Percentiles rank a stretch among this genome's conserved stretches.
These are phyloP conservation scores for Metarhizium brunneum DNA, from an alignment of 2,329 filamentous ascomycete genomes.

Conservation along the genomic window DNA sequence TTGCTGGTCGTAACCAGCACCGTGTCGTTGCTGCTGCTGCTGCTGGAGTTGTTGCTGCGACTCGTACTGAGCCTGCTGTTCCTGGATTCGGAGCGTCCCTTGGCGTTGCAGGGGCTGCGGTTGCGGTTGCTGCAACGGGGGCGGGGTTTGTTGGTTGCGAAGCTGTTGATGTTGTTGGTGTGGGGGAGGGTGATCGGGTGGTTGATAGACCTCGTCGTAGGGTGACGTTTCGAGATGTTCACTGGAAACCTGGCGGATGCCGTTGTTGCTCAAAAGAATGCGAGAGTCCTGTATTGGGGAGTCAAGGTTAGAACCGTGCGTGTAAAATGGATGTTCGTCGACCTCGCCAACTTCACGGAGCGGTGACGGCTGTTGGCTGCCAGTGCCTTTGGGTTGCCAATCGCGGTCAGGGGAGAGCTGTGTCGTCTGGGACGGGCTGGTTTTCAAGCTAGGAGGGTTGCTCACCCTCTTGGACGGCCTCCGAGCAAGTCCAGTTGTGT, in stretches of 20 bases:
- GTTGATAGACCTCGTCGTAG: conserved; percentile 36
- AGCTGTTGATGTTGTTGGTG: conserved; percentile 23
- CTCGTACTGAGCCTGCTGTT: conserved; percentile 23
- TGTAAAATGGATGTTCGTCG: conserved; percentile 25
- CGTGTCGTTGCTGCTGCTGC: conserved; percentile 16
- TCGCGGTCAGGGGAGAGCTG: conserved; percentile 10
- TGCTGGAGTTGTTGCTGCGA: conserved; percentile 13
- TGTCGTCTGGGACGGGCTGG: conserved; percentile 22
- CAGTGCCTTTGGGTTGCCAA: conserved; percentile 12
- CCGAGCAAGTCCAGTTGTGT: conserved; percentile 38
- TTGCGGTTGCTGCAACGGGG: conserved; percentile 13
- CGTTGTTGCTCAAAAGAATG: conserved; percentile 21
- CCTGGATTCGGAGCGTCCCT: conserved; percentile 15
- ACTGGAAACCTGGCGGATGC: conserved; percentile 38
- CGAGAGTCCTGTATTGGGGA: conserved; percentile 30
- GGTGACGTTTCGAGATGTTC: conserved; percentile 32
- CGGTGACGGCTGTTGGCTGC: conserved; percentile 25
- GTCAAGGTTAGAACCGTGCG: conserved; percentile 30
- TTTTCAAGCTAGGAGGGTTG: conserved; percentile 35
- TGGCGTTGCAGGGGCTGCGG: conserved; percentile 16
- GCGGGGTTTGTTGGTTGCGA: conserved; percentile 11
- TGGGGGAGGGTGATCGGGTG: conserved; percentile 14
- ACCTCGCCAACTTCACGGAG: conserved; percentile 34
- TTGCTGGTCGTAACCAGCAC: conserved; percentile 18
- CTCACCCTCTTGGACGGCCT: conserved; percentile 49